Evolutionary conservation across 208 protist species (phyloP).

Genomic region (Trypanosomatidae sp.): DNA sequence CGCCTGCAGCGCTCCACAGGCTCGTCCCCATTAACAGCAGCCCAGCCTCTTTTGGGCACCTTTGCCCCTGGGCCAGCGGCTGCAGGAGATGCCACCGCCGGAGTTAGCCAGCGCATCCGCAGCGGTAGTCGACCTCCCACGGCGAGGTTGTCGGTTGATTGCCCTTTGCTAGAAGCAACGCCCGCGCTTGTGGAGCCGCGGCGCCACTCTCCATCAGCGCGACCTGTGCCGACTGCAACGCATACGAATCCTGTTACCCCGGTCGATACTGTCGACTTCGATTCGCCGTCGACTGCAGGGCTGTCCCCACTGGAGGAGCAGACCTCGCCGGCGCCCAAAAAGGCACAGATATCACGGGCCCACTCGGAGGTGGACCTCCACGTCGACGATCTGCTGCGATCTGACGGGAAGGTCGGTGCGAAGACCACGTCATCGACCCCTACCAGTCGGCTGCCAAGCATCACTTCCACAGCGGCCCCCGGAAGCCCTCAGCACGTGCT

Average conservation of each 20-base stretch:
- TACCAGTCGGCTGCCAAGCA: slow-evolving; percentile 6
- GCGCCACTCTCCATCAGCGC: slow-evolving; percentile 9
- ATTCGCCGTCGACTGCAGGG: not conserved
- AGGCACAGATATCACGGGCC: not conserved
- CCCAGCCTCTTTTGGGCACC: slow-evolving; percentile 3
- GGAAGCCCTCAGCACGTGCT: slow-evolving; percentile 10
- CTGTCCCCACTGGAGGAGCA: slow-evolving; percentile 5
- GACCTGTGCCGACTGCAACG: not conserved
- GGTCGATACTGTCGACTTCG: not conserved
- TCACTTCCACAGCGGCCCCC: slow-evolving; percentile 14
- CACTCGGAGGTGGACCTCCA: not conserved
- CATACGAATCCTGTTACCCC: not conserved
- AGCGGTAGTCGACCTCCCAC: not conserved
- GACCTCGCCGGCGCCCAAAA: not conserved
- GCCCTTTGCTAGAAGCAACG: not conserved
- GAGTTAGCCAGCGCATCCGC: not conserved
- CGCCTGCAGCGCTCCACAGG: slow-evolving; percentile 43
- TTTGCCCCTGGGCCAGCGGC: slow-evolving; percentile 1
- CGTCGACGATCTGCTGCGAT: not conserved
- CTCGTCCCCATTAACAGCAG: slow-evolving; percentile 3
- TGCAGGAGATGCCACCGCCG: not conserved
- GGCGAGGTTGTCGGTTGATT: slow-evolving; percentile 3
- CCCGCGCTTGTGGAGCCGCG: slow-evolving; percentile 25
- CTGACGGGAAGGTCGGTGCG: slow-evolving; percentile 1
- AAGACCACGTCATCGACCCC: not conserved